Evolutionary conservation across 176 grass and related monocot species (phyloP).

Genomic region (Hsuehochloa calcarea): DNA sequence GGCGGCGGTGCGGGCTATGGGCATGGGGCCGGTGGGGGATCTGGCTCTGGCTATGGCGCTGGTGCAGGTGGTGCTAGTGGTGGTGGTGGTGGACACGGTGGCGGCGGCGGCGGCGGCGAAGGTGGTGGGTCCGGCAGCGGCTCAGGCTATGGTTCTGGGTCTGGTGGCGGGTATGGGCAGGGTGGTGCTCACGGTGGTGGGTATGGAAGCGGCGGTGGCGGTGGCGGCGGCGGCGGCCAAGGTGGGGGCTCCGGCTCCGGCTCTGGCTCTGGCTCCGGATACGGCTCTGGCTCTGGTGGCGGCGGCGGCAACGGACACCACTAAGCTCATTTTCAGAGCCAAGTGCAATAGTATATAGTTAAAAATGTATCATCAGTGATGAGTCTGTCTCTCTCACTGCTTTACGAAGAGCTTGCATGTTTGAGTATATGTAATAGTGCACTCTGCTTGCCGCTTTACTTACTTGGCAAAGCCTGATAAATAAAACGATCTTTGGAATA

Average conservation of each 20-base stretch:
- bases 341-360: background rate
- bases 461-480: constrained; percentile 26
- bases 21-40: constrained; percentile 3
- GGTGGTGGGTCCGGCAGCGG: constrained; percentile 7
- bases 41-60: background rate
- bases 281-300: background rate
- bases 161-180: constrained; percentile 1
- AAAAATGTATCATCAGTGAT: background rate
- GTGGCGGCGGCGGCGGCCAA: background rate
- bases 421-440: background rate
- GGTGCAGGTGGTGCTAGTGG: background rate
- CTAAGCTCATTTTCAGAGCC: background rate
- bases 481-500: constrained; percentile 28
- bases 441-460: background rate
- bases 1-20: constrained; percentile 7
- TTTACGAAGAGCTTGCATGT: background rate
- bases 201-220: background rate
- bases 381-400: background rate
- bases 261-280: background rate
- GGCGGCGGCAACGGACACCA: background rate
- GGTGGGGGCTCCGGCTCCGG: background rate
- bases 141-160: constrained; percentile 14
- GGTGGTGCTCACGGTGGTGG: constrained; percentile 25
- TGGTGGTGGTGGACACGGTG: background rate
- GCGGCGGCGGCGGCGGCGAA: background rate